Evolutionary conservation across 495 filamentous ascomycete species (phyloP).

Genomic region (Glonium stellatum): DNA sequence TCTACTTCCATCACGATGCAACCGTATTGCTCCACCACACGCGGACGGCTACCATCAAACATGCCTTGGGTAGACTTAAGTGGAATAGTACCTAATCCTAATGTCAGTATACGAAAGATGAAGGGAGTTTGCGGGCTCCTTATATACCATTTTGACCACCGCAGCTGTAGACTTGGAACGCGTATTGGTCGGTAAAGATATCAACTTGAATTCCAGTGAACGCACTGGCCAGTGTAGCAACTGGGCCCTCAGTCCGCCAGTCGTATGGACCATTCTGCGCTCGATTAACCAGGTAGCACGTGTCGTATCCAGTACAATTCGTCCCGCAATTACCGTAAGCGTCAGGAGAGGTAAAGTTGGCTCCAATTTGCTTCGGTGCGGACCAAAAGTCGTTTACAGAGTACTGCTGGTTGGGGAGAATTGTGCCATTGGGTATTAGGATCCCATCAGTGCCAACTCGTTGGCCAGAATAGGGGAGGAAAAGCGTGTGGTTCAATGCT

Average conservation of each 20-base stretch:
- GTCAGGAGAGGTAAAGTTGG: conserved; percentile 53
- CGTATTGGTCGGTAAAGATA: conserved; percentile 31
- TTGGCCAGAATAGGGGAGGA: conserved; percentile 63
- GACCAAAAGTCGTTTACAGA: conserved; percentile 67
- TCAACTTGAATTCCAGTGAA: conserved; percentile 27
- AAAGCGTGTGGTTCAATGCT: conserved; percentile 62
- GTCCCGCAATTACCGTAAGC: conserved; percentile 47
- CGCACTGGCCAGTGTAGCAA: conserved; percentile 50
- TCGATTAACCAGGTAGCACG: conserved; percentile 34
- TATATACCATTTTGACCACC: conserved; percentile 28
- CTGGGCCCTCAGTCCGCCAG: conserved; percentile 50
- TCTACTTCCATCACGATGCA: conserved; percentile 50
- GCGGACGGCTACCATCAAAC: conserved; percentile 23
- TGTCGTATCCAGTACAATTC: conserved; percentile 67
- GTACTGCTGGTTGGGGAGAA: conserved; percentile 49
- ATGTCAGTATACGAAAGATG: conserved; percentile 5
- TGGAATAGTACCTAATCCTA: conserved; percentile 29
- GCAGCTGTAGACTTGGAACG: conserved; percentile 34
- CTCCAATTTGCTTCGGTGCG: conserved; percentile 66
- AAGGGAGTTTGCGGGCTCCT: background rate
- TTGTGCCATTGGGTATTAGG: conserved; percentile 69
- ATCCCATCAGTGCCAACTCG: conserved; percentile 68
- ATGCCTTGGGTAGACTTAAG: conserved; percentile 38
- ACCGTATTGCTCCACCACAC: conserved; percentile 48
- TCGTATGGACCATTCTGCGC: conserved; percentile 50